These are phyloP conservation scores for Wickerhamiella infanticola DNA, from an alignment of 1,139 yeast genomes.

Conservation along the genomic window DNA sequence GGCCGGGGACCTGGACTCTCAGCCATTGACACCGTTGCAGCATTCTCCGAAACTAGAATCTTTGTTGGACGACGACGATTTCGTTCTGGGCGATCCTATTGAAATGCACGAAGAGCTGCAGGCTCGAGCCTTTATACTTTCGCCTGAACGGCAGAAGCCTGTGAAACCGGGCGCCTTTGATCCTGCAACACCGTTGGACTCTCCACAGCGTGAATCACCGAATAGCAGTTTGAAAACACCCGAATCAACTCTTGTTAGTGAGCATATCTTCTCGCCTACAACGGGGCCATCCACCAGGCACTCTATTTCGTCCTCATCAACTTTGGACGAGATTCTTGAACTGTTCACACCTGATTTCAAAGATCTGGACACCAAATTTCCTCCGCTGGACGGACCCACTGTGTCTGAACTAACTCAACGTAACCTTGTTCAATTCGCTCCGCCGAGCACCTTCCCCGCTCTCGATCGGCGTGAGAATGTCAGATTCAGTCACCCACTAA, in stretches of 20 bases:
- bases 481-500: slow-evolving; percentile 7
- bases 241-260: neutral
- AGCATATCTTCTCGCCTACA: neutral
- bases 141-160: too few species aligned
- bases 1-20: neutral
- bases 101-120: neutral
- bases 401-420: neutral
- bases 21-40: neutral
- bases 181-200: too few species aligned
- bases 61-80: neutral
- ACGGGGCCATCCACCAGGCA: neutral
- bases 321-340: slow-evolving; percentile 3
- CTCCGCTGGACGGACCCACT: neutral
- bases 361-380: neutral
- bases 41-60: neutral
- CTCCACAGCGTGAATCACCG: neutral
- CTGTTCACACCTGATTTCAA: neutral
- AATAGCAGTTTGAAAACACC: neutral
- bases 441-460: neutral
- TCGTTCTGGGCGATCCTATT: neutral
- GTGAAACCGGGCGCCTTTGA: too few species aligned
- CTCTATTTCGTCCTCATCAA: slow-evolving; percentile 2
- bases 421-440: neutral
- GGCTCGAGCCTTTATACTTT: neutral
- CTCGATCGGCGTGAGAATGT: neutral